These are phyloP conservation scores for Crithidia sp. DNA, from an alignment of 208 protist genomes.

Conservation along the genomic window DNA sequence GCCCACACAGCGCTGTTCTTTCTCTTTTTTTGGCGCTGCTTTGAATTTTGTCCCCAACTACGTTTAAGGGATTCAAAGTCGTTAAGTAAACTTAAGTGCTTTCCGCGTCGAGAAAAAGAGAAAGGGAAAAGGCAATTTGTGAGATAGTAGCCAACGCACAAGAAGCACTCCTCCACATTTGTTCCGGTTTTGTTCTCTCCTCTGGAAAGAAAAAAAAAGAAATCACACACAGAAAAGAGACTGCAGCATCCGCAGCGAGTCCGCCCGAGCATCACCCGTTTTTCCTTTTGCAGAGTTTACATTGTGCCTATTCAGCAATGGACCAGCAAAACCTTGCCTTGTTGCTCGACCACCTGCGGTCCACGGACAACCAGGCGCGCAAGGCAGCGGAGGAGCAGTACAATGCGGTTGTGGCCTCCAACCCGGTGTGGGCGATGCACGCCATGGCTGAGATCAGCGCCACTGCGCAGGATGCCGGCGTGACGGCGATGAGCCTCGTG, in stretches of 20 bases:
- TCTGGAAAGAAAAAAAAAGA: not conserved
- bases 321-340: constrained; percentile 49
- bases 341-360: constrained; percentile 57
- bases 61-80: no score
- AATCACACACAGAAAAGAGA: not conserved
- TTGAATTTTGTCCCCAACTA: no score
- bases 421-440: constrained; percentile 69
- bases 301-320: constrained; percentile 36
- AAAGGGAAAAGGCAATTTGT: no score
- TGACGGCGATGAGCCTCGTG: constrained; percentile 64
- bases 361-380: constrained; percentile 68
- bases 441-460: constrained; percentile 64
- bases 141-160: not conserved
- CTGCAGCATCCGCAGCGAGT: no score
- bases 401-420: constrained; percentile 40
- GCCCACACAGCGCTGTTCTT: no score
- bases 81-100: no score
- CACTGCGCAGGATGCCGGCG: constrained; percentile 40
- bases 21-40: no score
- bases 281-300: constrained; percentile 21
- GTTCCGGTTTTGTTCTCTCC: no score
- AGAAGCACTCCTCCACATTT: no score
- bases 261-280: not conserved
- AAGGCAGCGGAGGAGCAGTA: constrained; percentile 81
- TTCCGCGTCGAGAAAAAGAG: no score